Evolutionary conservation across 495 filamentous ascomycete genomes (phyloP).

Genomic region (Chaetomium fimeti): DNA sequence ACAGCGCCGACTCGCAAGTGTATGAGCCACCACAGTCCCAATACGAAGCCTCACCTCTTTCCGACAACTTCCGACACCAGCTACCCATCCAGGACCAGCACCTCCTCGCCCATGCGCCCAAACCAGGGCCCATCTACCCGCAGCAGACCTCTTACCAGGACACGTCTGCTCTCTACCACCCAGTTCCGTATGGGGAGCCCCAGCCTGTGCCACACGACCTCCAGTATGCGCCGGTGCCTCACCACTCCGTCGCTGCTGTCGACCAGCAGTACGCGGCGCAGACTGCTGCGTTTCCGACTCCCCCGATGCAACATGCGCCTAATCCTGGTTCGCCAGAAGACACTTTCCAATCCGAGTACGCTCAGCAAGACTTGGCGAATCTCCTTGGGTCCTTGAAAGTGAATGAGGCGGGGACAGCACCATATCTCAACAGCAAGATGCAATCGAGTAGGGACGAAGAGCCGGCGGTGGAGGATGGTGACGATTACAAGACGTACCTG

Average conservation of each 20-base stretch:
- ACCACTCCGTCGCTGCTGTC: slow-evolving; percentile 45
- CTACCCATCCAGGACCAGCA: slow-evolving; percentile 47
- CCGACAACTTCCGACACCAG: slow-evolving; percentile 58
- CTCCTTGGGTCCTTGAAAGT: slow-evolving; percentile 83
- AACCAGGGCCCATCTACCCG: slow-evolving; percentile 41
- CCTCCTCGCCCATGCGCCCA: slow-evolving; percentile 37
- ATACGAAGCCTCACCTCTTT: slow-evolving; percentile 45
- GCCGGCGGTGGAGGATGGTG: slow-evolving; percentile 71
- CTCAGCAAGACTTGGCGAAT: slow-evolving; percentile 70
- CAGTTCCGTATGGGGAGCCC: slow-evolving; percentile 47
- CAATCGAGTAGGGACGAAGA: slow-evolving; percentile 60
- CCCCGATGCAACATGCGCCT: slow-evolving; percentile 53
- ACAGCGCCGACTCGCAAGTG: slow-evolving; percentile 55
- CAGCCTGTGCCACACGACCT: slow-evolving; percentile 45
- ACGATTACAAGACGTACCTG: slow-evolving; percentile 61
- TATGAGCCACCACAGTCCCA: slow-evolving; percentile 49
- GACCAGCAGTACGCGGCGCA: slow-evolving; percentile 52
- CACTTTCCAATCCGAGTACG: slow-evolving; percentile 62
- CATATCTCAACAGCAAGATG: slow-evolving; percentile 78
- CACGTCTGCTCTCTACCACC: slow-evolving; percentile 45
- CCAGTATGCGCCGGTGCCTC: slow-evolving; percentile 51
- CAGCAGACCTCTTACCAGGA: slow-evolving; percentile 43
- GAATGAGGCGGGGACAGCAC: slow-evolving; percentile 84
- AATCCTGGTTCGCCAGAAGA: slow-evolving; percentile 48
- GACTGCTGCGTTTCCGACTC: slow-evolving; percentile 51